phyloP scores from a whole-genome alignment of 805 yeast genomes.

The Starmerella apicola region DNA sequence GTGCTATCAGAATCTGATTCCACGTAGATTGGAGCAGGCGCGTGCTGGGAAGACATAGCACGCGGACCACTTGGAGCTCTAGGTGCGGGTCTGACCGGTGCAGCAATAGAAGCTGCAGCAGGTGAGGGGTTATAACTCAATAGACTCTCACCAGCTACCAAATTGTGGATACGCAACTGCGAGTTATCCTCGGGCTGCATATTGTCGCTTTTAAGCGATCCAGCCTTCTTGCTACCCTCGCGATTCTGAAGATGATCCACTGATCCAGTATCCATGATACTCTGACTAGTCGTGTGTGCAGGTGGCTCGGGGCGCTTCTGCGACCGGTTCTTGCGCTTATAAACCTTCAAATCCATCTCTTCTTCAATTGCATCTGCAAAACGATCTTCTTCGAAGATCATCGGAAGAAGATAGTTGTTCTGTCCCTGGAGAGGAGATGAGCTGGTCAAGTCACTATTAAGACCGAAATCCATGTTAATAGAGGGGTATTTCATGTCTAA shows the following conservation, averaged over 20 bases:
- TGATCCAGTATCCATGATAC: not conserved
- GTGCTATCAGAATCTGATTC: constrained; percentile 2
- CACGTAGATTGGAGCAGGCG: constrained; percentile 16
- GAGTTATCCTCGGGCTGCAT: constrained; percentile 7
- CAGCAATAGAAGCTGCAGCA: constrained; percentile 17
- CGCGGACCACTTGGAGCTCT: constrained; percentile 7
- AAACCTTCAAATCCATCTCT: constrained; percentile 24
- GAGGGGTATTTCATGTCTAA: too few species aligned
- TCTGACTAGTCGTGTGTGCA: not conserved
- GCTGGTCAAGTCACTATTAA: not conserved
- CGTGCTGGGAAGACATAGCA: constrained; percentile 10
- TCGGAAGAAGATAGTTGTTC: constrained; percentile 25
- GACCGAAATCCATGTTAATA: constrained; percentile 4
- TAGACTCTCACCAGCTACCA: constrained; percentile 18
- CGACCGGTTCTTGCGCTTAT: constrained; percentile 9
- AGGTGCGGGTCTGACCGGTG: constrained; percentile 20
- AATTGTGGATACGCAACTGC: constrained; percentile 14
- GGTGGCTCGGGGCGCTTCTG: not conserved
- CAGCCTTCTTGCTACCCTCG: not conserved
- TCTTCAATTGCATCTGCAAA: constrained; percentile 31
- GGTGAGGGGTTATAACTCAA: constrained; percentile 19
- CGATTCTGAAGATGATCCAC: not conserved
- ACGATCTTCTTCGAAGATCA: constrained; percentile 31
- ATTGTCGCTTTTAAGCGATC: not conserved
- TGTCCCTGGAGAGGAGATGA: not conserved